Evolutionary conservation across 2,329 filamentous ascomycete genomes (phyloP), one percentile per base, ranked within the genome.

Genomic region (Diaporthe citrichinensis): DNA sequence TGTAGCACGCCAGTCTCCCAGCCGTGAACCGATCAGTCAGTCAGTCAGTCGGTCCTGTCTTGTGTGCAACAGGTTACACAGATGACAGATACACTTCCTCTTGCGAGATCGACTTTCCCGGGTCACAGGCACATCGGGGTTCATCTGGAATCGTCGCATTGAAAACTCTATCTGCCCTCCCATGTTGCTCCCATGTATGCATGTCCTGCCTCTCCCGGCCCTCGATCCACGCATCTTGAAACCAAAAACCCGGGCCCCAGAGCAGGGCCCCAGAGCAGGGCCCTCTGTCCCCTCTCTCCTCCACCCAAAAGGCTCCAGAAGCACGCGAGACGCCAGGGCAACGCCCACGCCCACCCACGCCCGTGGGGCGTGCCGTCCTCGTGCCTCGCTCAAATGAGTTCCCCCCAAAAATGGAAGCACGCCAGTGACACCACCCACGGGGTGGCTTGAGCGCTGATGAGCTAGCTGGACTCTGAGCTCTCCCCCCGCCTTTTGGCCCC

Each of bases 181-280:
- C 59, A 41, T 62, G 39, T 44, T n/a, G 39, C 51, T 25, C 49
- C 49, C 49, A 51, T 51, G 23, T 51, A 51, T 51, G 17, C 44
- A 9, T 51, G 7, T 14, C 23, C 34, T 39, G 23, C 23, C 23
- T 15, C 57, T 49, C 62, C 23, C 62, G 62, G 44, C 49, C 65
- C n/a, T 55, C 65, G 65, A 69, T 69, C 34, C 65, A 69, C 65
- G n/a, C 49, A 55, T 69, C 65, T 68, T 68, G 65, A 68, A 68
- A 68, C 65, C 65, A 68, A 2, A 51, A 53, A 39, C 62, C 31
- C 39, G 44, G 62, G 44, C 20, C 46, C 31, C 62, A 55, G 51
- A 55, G 51, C 51, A 14, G 28, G 15, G 28, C 62, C 31, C 28
- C 17, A 55, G 51, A 55, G 51, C 51, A 14, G 28, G 15, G 28